Evolutionary conservation across 495 filamentous ascomycete genomes (phyloP), one percentile per base, ranked within the genome.

Genomic region (Penicillium macrosclerotiorum): DNA sequence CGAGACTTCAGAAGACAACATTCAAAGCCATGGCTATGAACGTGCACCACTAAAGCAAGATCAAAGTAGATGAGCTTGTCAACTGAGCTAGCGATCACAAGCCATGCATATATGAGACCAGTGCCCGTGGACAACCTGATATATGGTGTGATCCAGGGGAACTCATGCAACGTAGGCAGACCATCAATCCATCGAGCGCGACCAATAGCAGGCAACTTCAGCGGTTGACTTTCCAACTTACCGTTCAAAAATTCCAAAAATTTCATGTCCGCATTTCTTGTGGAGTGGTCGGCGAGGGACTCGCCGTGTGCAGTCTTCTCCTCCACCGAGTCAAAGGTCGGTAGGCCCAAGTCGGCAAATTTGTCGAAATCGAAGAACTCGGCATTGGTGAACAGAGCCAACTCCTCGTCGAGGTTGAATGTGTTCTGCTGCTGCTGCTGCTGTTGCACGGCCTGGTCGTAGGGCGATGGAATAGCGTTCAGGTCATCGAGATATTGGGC

Each of bases 351-450:
- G 40, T 72, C 68, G 33, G 68, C 68, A 23, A 75, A 72, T 35
- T 76, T 64, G 60, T 96, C 92, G 62, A 89, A 91, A 66, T 96
- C 90, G 65, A 88, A 88, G 75, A 96, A 97, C 45, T 93, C 84
- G 37, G 88, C 81, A 67, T 96, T 96, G 47, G 90, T 94, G 77
- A 96, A 95, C 52, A 94, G 75, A 22, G 86, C 87, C 34, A 98
- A 76, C 36, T 93, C 89, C 40, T 84, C 78, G 55, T 86, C 85
- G 57, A 81, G 65, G 47, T 76, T 82, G 68, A 81, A 77, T 32
- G 66, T 64, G 24, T 87, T 81, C 44, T 72, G 64, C 30, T 74
- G 66, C 42, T 65, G 59, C 47, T 70, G 69, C 37, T 72, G 69
- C 54, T 74, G 64, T 48, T 83, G 81, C 35, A 78, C 55, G 5